A percentile compares a stretch with the other conserved stretches of the same genome.
Conservation (phyloP, 495 filamentous ascomycete species). For the Xylaria bambusicola region DNA sequence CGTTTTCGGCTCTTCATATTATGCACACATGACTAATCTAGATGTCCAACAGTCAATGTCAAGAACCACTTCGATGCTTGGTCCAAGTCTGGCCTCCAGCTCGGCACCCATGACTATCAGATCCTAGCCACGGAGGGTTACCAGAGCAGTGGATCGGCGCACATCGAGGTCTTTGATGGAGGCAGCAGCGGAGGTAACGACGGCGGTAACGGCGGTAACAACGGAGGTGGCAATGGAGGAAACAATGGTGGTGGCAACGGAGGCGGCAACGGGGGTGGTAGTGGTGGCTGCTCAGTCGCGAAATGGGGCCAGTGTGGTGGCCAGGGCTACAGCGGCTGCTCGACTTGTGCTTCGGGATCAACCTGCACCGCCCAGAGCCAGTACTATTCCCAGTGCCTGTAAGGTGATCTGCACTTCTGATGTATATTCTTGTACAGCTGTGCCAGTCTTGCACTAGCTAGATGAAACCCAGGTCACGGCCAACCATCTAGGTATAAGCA, state of each 20-base stretch:
- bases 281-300: conserved; percentile 16
- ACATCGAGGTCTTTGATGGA: too few relatives aligned
- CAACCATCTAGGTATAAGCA: too few relatives aligned
- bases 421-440: too few relatives aligned
- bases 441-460: too few relatives aligned
- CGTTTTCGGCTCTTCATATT: background rate
- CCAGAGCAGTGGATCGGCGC: background rate
- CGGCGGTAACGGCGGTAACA: too few relatives aligned
- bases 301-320: conserved; percentile 53
- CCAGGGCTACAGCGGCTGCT: conserved; percentile 44
- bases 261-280: background rate
- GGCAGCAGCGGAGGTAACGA: too few relatives aligned
- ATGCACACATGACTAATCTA: background rate
- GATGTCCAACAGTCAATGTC: conserved; percentile 35
- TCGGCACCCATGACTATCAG: conserved; percentile 43
- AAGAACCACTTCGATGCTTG: conserved; percentile 68
- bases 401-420: too few relatives aligned
- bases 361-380: conserved; percentile 44
- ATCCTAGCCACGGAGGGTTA: background rate
- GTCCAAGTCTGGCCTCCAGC: conserved; percentile 48
- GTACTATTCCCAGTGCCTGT: conserved; percentile 51
- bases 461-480: too few relatives aligned
- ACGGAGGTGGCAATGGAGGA: too few relatives aligned
- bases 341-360: conserved; percentile 43
- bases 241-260: background rate